Base-by-base conservation (phyloP, 1,139 yeast genomes). In the Saccharomycopsis phalli region DNA sequence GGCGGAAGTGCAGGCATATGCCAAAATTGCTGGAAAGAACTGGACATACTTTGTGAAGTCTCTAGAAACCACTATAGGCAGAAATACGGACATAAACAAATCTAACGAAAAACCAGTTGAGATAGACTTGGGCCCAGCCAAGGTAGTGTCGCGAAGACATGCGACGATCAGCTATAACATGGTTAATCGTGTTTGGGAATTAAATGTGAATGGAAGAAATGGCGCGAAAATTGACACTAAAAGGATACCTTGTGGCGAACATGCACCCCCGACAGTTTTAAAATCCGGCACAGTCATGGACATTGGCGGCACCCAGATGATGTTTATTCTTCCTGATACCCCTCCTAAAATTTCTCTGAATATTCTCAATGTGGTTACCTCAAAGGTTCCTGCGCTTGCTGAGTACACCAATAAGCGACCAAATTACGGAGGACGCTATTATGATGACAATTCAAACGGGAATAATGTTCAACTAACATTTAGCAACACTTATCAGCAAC, bases 271-370 rank as follows among this genome's bases (percentile, higher is more conserved):
- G 4, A 69, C 79, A 16, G 70, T 76, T 10, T 68, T 91, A 47
- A 72, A 74, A 41, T 81, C 93, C 2, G 98, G 97, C 8, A 86
- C 93, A 37, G 76, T 91, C 16, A 63, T 91, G 47, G 98, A 91
- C 56, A 78, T 91, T 37, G 97, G 97, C 7, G 97, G 96, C 2
- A 88, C 95, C 11, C 98, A 91, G 61, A 91, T 91, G 98, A 91
- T 91, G 94, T 91, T 91, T 58, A 91, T 91, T 28, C 65, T 91
- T 50, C 98, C 98, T 0, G 97, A 88, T 56, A 77, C 84, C 4
- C 75, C 78, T n/a, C 95, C 96, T 1, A 62, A 61, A 23, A 66
- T 81, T 14, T 69, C 76, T 39, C 71, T 64, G 29, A 60, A 63
- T 44, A 69, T 81, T 53, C 58, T 79, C 46, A 64, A 61, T 16